phyloP scores from a whole-genome alignment of 1,139 yeast species.

The Keqinozyma sinolaborantium region DNA sequence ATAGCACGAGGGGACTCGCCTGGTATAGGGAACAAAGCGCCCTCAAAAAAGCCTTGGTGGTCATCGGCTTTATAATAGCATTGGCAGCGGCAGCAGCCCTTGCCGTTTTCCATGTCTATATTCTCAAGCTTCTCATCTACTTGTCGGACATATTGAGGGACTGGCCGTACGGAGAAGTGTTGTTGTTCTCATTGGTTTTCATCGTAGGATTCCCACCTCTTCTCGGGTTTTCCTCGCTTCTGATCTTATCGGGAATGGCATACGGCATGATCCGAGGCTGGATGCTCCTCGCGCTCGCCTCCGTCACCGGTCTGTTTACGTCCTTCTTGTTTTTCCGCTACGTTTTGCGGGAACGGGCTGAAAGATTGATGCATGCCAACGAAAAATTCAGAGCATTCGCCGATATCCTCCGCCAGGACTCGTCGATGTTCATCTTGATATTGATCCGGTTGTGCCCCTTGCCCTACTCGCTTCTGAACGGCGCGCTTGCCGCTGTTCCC shows the following conservation, averaged over 20 bases:
- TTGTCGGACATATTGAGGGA: constrained; percentile 46
- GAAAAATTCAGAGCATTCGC: constrained; percentile 73
- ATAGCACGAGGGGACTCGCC: neutral
- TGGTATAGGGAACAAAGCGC: constrained; percentile 21
- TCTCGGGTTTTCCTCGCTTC: constrained; percentile 73
- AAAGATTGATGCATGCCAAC: constrained; percentile 44
- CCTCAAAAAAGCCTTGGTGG: constrained; percentile 11
- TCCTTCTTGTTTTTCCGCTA: constrained; percentile 70
- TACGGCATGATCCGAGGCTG: constrained; percentile 84
- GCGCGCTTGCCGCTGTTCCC: constrained; percentile 86
- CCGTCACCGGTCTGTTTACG: constrained; percentile 68
- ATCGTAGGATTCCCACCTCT: constrained; percentile 77
- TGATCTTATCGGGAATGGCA: constrained; percentile 73
- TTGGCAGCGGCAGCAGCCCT: constrained; percentile 27
- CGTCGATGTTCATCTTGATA: constrained; percentile 60
- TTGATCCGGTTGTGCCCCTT: constrained; percentile 84
- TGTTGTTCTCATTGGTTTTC: constrained; percentile 47
- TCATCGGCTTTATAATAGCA: constrained; percentile 11
- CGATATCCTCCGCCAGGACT: constrained; percentile 62
- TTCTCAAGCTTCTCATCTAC: constrained; percentile 40
- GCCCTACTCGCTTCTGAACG: constrained; percentile 90
- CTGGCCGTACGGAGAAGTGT: constrained; percentile 47
- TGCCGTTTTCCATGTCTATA: constrained; percentile 41
- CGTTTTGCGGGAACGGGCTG: constrained; percentile 56
- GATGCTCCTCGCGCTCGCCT: constrained; percentile 67